Percentiles rank a stretch among this genome's conserved stretches.
These are phyloP conservation scores for Tritrichomonas foetus DNA, from an alignment of 208 protist genomes.

Conservation along the genomic window DNA sequence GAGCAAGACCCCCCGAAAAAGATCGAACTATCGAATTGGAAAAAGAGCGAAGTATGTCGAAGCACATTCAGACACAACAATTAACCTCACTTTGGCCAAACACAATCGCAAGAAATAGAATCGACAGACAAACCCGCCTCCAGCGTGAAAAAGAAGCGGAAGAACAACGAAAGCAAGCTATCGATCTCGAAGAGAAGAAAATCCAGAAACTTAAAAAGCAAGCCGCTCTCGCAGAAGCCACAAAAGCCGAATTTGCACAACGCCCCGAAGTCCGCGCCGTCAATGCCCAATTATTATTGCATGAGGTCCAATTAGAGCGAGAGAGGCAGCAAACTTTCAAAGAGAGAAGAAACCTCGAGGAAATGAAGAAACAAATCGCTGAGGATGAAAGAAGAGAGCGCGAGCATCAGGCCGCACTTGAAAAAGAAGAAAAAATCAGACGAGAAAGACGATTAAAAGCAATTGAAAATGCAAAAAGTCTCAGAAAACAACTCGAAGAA, in stretches of 20 bases:
- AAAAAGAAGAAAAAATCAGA: neutral
- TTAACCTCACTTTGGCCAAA: neutral
- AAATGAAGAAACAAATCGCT: conserved; percentile 1
- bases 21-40: neutral
- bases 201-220: neutral
- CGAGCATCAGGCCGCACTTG: neutral
- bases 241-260: neutral
- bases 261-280: neutral
- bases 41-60: neutral
- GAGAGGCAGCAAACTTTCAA: neutral
- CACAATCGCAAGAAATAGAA: neutral
- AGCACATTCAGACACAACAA: neutral
- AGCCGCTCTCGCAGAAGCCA: neutral
- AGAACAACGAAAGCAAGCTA: neutral
- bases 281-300: neutral
- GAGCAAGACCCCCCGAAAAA: neutral
- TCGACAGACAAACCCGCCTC: neutral
- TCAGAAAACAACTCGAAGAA: neutral
- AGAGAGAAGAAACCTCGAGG: neutral
- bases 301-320: neutral
- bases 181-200: conserved; percentile 31
- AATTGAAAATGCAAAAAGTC: neutral
- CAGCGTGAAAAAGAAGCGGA: conserved; percentile 17
- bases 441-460: neutral
- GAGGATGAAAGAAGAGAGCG: neutral